phyloP scores from a whole-genome alignment of 169 alveolate genomes.

The Eimeria maxima region DNA sequence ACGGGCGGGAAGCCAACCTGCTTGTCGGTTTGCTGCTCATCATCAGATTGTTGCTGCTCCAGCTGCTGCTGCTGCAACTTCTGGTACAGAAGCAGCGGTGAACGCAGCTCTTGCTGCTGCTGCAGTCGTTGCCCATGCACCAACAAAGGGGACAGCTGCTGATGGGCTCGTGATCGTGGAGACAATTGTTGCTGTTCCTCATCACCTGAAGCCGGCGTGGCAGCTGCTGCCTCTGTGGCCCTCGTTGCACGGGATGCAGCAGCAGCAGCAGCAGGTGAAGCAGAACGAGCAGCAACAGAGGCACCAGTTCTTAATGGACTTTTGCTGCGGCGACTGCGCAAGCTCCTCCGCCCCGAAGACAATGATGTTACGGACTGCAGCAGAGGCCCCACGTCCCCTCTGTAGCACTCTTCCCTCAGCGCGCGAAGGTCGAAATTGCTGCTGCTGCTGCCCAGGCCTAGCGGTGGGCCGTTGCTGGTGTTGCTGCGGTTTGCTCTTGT shows the following conservation, averaged over 20 bases:
- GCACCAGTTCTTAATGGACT: slow-evolving; percentile 23
- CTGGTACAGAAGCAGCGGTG: slow-evolving; percentile 59
- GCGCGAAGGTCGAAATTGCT: slow-evolving; percentile 59
- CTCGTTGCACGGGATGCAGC: slow-evolving; percentile 47
- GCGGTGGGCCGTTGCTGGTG: slow-evolving; percentile 15
- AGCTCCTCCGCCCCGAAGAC: slow-evolving; percentile 39
- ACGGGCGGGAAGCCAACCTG: neutral
- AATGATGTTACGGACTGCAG: slow-evolving; percentile 34
- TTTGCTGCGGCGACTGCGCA: slow-evolving; percentile 41
- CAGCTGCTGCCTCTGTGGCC: slow-evolving; percentile 26
- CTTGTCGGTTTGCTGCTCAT: neutral
- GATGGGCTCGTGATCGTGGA: slow-evolving; percentile 64
- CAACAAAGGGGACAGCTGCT: slow-evolving; percentile 57
- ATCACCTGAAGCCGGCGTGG: slow-evolving; percentile 44
- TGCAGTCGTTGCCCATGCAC: slow-evolving; percentile 52
- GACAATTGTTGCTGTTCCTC: slow-evolving; percentile 41
- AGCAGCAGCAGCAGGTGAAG: slow-evolving; percentile 36
- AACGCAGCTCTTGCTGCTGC: slow-evolving; percentile 63
- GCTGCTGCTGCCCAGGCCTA: slow-evolving; percentile 54
- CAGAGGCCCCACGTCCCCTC: slow-evolving; percentile 54
- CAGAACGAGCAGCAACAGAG: slow-evolving; percentile 10
- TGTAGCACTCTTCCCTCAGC: slow-evolving; percentile 44
- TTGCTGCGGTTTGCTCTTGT: neutral
- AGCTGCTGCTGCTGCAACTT: slow-evolving; percentile 34
- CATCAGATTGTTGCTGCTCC: slow-evolving; percentile 20